phyloP scores from a whole-genome alignment of 495 filamentous ascomycete species.

The Podospora pseudopauciseta region DNA sequence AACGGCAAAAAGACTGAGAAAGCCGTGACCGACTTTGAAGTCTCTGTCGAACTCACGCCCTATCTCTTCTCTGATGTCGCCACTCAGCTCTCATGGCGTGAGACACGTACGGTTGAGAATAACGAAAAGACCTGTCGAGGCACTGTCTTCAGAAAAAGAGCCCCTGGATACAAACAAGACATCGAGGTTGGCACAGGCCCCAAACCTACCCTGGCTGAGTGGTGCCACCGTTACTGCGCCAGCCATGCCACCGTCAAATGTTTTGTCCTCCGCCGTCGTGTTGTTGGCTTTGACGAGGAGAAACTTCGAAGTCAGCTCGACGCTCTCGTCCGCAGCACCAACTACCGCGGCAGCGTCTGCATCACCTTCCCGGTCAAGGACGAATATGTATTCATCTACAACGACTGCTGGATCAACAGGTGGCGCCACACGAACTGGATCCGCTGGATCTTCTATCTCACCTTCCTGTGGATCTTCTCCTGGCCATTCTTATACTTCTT shows the following conservation, averaged over 20 bases:
- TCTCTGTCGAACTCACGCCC: conserved; percentile 48
- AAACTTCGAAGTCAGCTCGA: conserved; percentile 43
- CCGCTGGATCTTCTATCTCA: conserved; percentile 56
- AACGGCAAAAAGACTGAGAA: conserved; percentile 45
- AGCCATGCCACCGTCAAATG: conserved; percentile 48
- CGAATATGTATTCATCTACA: conserved; percentile 50
- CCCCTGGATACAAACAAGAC: conserved; percentile 37
- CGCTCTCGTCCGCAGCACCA: conserved; percentile 50
- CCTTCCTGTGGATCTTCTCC: conserved; percentile 57
- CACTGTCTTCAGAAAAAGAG: conserved; percentile 38
- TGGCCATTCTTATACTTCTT: conserved; percentile 63
- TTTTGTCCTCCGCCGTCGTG: conserved; percentile 48
- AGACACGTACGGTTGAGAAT: conserved; percentile 39
- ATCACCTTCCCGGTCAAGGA: conserved; percentile 53
- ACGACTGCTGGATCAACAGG: conserved; percentile 50
- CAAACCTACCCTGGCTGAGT: conserved; percentile 48
- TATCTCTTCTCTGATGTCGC: conserved; percentile 44
- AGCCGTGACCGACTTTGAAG: conserved; percentile 49
- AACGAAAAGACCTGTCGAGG: conserved; percentile 41
- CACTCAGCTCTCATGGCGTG: conserved; percentile 26
- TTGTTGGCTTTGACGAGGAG: conserved; percentile 51
- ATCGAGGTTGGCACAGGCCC: conserved; percentile 33
- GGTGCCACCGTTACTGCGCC: conserved; percentile 55
- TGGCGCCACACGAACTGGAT: conserved; percentile 57
- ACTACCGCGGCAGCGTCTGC: conserved; percentile 55